Percentiles rank a stretch among this genome's conserved stretches.
phyloP scores from a whole-genome alignment of 345 rosid species.

The Heritiera fomes region DNA sequence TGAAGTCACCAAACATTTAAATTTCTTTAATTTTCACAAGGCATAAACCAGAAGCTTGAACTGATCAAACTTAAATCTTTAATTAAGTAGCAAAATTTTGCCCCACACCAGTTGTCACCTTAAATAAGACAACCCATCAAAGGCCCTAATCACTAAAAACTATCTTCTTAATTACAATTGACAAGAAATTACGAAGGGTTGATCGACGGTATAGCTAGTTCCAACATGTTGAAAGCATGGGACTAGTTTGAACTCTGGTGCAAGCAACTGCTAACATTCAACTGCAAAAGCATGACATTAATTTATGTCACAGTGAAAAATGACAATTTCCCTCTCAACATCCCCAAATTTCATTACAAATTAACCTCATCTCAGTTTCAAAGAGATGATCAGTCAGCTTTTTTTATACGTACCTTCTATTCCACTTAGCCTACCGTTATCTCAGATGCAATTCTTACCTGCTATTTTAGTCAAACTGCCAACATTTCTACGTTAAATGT shows the following conservation, averaged over 20 bases:
- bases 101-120: neutral
- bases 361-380: neutral
- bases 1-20: constrained; percentile 1
- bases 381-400: constrained; percentile 1
- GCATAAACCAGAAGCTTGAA: constrained; percentile 10
- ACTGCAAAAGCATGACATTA: neutral
- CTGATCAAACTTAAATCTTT: neutral
- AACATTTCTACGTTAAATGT: neutral
- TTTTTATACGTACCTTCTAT: neutral
- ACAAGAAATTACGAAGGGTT: neutral
- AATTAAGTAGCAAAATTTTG: neutral
- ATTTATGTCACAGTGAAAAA: neutral
- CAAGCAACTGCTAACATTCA: neutral
- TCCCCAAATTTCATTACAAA: neutral
- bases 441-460: neutral
- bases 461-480: neutral
- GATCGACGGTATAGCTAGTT: neutral
- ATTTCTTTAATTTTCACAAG: neutral
- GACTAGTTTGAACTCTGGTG: neutral
- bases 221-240: neutral
- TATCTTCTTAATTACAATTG: neutral
- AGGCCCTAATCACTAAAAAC: neutral
- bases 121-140: neutral
- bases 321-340: neutral
- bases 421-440: neutral